These are phyloP conservation scores for Apiospora phragmitis DNA, from an alignment of 2,329 filamentous ascomycete genomes.

Conservation along the genomic window DNA sequence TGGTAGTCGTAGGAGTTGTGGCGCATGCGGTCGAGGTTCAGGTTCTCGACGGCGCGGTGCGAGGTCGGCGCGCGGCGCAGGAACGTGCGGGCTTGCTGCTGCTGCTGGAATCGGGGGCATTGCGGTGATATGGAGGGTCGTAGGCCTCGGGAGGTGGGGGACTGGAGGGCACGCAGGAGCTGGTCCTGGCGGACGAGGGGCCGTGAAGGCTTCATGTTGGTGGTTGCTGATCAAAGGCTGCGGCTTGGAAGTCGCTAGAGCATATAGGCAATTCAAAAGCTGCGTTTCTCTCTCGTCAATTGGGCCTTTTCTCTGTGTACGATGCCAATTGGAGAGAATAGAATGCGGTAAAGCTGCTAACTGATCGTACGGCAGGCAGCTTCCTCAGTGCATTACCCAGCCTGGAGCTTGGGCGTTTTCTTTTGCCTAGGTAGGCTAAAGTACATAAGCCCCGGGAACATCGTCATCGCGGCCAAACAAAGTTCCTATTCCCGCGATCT, in stretches of 20 bases:
- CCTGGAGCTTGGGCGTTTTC: slow-evolving; percentile 1
- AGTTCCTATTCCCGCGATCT: background rate
- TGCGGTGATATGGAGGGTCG: slow-evolving; percentile 13
- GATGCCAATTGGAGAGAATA: background rate
- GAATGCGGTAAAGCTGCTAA: background rate
- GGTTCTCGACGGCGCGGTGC: slow-evolving; percentile 44
- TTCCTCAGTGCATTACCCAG: background rate
- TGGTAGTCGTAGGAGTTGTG: slow-evolving; percentile 50
- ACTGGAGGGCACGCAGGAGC: slow-evolving; percentile 12
- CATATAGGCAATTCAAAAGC: background rate
- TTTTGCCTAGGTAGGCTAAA: background rate
- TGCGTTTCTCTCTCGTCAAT: background rate
- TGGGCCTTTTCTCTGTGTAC: background rate
- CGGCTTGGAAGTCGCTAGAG: background rate
- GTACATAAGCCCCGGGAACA: background rate
- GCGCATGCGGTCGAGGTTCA: slow-evolving; percentile 51
- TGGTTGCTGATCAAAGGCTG: background rate
- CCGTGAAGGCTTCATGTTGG: slow-evolving; percentile 14
- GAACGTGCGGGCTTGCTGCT: slow-evolving; percentile 36
- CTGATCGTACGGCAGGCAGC: background rate
- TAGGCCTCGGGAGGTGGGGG: slow-evolving; percentile 3
- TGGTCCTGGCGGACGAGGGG: slow-evolving; percentile 12
- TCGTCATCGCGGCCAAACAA: slow-evolving; percentile 3
- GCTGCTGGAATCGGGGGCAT: slow-evolving; percentile 17
- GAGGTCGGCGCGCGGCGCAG: slow-evolving; percentile 26